Conservation (phyloP, 495 filamentous ascomycete genomes). For the Daldinia bambusicola region DNA sequence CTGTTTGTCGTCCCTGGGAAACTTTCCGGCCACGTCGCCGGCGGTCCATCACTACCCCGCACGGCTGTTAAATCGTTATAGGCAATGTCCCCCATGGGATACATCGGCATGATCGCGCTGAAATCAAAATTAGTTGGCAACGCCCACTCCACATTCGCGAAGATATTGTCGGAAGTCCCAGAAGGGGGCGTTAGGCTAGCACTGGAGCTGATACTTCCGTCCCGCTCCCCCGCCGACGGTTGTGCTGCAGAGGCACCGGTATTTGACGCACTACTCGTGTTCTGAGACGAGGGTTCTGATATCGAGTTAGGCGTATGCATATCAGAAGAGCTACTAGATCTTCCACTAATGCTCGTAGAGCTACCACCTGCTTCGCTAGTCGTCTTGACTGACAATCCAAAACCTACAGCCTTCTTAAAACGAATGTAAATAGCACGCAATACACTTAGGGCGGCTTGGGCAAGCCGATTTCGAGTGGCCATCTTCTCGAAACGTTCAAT, state of each 20-base stretch:
- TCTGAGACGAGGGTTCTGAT: constrained; percentile 35
- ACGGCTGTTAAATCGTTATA: constrained; percentile 61
- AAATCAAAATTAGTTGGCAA: constrained; percentile 59
- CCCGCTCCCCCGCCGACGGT: constrained; percentile 27
- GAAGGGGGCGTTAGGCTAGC: constrained; percentile 37
- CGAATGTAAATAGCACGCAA: constrained; percentile 58
- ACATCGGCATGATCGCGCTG: constrained; percentile 61
- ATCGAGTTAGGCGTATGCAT: constrained; percentile 41
- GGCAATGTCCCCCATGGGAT: constrained; percentile 62
- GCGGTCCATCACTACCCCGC: constrained; percentile 36
- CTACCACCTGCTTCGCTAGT: constrained; percentile 27
- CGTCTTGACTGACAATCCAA: constrained; percentile 25
- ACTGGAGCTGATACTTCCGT: constrained; percentile 31
- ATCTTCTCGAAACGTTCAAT: constrained; percentile 64
- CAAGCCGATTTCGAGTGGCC: constrained; percentile 60
- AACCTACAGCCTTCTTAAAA: constrained; percentile 56
- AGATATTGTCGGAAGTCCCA: constrained; percentile 28
- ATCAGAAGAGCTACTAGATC: constrained; percentile 29
- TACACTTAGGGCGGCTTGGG: constrained; percentile 63
- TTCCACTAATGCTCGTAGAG: constrained; percentile 23
- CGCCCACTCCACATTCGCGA: constrained; percentile 45
- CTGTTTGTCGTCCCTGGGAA: constrained; percentile 29
- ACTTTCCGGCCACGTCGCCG: constrained; percentile 34
- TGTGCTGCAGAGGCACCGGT: constrained; percentile 10
- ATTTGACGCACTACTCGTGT: constrained; percentile 29